Percentiles rank a stretch among this genome's conserved stretches.
Evolutionary conservation across 768 basidiomycete species (phyloP).

Genomic region (Suillus discolor): DNA sequence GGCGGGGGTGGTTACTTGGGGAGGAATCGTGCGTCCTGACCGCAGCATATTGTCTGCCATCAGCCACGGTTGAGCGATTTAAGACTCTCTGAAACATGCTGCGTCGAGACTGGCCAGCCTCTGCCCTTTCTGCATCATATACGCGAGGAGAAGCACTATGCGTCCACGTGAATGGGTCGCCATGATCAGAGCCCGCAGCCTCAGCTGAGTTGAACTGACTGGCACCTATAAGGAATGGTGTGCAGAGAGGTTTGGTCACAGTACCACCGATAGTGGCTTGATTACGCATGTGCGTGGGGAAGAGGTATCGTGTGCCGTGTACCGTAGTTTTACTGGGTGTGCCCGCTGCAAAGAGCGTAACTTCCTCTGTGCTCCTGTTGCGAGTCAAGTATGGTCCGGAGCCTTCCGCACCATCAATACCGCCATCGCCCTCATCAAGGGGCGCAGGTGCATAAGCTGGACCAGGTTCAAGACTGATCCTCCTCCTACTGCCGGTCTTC

Average conservation of each 20-base stretch:
- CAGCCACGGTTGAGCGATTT: neutral
- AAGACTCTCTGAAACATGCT: constrained; percentile 6
- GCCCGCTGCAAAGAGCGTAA: constrained; percentile 21
- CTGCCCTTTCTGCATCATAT: neutral
- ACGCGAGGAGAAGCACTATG: neutral
- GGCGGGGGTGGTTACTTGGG: neutral
- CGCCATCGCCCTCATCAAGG: constrained; percentile 15
- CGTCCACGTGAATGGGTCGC: constrained; percentile 26
- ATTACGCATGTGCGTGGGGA: constrained; percentile 13
- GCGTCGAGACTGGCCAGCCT: neutral
- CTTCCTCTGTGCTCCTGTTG: constrained; percentile 29
- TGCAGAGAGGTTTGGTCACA: constrained; percentile 8
- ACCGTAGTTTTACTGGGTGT: constrained; percentile 34
- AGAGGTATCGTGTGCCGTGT: constrained; percentile 29
- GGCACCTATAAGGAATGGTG: constrained; percentile 11
- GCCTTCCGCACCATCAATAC: constrained; percentile 16
- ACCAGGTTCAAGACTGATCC: constrained; percentile 23
- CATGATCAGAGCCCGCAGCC: constrained; percentile 25
- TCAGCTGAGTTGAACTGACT: constrained; percentile 27
- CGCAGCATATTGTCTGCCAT: constrained; percentile 11
- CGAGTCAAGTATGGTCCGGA: constrained; percentile 1
- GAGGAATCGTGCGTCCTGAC: constrained; percentile 8
- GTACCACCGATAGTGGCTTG: constrained; percentile 13
- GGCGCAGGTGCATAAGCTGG: constrained; percentile 27
- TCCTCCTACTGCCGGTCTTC: constrained; percentile 2